Base-by-base conservation (phyloP, 306 rosid genomes). In the Cucurbita maxima region DNA sequence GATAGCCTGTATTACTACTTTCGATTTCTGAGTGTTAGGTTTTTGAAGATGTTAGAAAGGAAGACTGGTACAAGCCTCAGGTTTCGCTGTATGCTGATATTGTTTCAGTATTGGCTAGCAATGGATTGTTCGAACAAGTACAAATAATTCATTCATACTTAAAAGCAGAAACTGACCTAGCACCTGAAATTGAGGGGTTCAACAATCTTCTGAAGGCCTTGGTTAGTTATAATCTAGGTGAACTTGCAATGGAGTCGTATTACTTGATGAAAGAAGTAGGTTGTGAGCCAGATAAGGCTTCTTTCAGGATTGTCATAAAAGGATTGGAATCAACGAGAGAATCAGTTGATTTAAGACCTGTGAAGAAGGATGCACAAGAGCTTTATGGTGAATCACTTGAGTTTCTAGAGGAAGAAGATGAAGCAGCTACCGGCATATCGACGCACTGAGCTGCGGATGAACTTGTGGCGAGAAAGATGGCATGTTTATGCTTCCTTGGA, bases 231-330 rank as follows among this genome's bases (percentile, higher is more conserved):
- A 76, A 70, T 14, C 18, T 47, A 18, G 72, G 80, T 18, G 56
- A 57, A 44, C 85, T 83, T 34, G 78, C 81, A 0, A 79, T 79
- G 81, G 84, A 83, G 55, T 83, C 81, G 53, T 81, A 83, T 76
- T 38, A 22, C 76, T 76, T 75, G 84, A 83, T 81, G 89, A 86
- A 81, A 61, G 71, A 58, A 48, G 81, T 82, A 1, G 85, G 74
- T 22, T 81, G 85, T 41, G 87, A 83, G n/a, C 87, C 84, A 16
- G 82, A 86, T 69, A 83, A 83, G 78, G 47, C 77, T 54, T 77
- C 83, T 44, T 81, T 81, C 54, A 81, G 70, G 76, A 67, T 77
- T 58, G 74, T 83, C 14, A 66, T 83, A 15, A 71, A 69, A 40
- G 83, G 85, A 56, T 74, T 83, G 74, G 89, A 86, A 62, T 71